Conservation (phyloP, 345 rosid genomes). For the Pseudoturritis turrita region DNA sequence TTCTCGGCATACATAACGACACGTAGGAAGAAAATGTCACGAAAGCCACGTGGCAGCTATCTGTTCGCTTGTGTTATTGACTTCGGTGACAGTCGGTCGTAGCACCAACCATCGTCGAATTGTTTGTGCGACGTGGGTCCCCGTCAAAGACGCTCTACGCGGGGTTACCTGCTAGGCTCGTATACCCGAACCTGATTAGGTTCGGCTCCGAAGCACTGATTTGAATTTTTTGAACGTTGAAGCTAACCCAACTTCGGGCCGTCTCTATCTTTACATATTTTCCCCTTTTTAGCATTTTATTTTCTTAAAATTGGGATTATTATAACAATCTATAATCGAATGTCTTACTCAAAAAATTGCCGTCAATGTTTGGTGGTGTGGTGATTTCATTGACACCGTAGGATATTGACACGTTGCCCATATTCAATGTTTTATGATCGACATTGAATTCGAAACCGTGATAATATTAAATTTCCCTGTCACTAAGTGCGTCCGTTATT, state of each 20-base stretch:
- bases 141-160: slow-evolving; percentile 40
- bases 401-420: slow-evolving; percentile 25
- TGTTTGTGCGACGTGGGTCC: slow-evolving; percentile 37
- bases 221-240: slow-evolving; percentile 56
- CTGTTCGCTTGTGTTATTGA: neutral
- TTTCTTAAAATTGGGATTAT: neutral
- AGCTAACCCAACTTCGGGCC: slow-evolving; percentile 16
- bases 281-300: neutral
- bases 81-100: slow-evolving; percentile 25
- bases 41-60: neutral
- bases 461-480: neutral
- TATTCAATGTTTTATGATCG: slow-evolving; percentile 18
- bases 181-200: slow-evolving; percentile 31
- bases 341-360: slow-evolving; percentile 8
- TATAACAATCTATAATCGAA: neutral
- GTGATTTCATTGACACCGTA: slow-evolving; percentile 15
- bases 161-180: slow-evolving; percentile 29
- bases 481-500: slow-evolving; percentile 6
- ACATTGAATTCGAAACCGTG: slow-evolving; percentile 7
- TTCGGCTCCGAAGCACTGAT: slow-evolving; percentile 36
- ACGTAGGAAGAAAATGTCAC: neutral
- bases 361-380: slow-evolving; percentile 31
- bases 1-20: neutral
- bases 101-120: slow-evolving; percentile 6
- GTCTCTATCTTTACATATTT: neutral